phyloP scores from a whole-genome alignment of 345 rosid genomes.

The Dipteronia sinensis region DNA sequence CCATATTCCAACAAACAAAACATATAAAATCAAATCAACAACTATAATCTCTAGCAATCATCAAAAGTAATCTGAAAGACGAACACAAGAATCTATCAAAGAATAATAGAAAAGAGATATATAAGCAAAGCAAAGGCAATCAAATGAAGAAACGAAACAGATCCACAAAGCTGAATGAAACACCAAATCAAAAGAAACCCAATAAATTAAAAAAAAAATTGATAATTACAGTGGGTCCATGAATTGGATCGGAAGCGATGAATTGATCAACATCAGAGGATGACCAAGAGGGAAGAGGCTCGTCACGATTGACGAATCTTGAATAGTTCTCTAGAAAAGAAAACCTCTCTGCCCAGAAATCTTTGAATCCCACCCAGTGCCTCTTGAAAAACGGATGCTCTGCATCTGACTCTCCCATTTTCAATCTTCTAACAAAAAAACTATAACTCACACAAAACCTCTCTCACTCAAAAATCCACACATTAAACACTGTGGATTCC shows the following conservation, averaged over 20 bases:
- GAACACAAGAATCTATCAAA: neutral
- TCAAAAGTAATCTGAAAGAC: too few relatives aligned
- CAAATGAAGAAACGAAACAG: neutral
- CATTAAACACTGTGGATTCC: neutral
- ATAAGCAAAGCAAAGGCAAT: too few relatives aligned
- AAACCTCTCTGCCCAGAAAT: conserved; percentile 64
- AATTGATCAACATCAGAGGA: conserved; percentile 74
- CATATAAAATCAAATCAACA: too few relatives aligned
- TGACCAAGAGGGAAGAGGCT: conserved; percentile 81
- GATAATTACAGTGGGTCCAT: conserved; percentile 69
- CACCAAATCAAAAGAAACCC: neutral
- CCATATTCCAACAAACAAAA: neutral
- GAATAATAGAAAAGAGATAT: neutral
- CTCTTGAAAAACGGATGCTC: conserved; percentile 43
- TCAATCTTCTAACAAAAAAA: neutral
- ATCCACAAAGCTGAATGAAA: neutral
- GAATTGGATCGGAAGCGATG: conserved; percentile 81
- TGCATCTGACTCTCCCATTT: conserved; percentile 44
- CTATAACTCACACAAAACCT: too few relatives aligned
- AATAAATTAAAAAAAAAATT: neutral
- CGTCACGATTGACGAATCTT: conserved; percentile 53
- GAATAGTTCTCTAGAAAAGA: conserved; percentile 61
- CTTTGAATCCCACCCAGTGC: conserved; percentile 62
- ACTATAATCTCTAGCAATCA: too few relatives aligned
- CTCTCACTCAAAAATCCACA: neutral